phyloP scores from a whole-genome alignment of 78 protist species.

The Blattamonas nauphoetae region DNA sequence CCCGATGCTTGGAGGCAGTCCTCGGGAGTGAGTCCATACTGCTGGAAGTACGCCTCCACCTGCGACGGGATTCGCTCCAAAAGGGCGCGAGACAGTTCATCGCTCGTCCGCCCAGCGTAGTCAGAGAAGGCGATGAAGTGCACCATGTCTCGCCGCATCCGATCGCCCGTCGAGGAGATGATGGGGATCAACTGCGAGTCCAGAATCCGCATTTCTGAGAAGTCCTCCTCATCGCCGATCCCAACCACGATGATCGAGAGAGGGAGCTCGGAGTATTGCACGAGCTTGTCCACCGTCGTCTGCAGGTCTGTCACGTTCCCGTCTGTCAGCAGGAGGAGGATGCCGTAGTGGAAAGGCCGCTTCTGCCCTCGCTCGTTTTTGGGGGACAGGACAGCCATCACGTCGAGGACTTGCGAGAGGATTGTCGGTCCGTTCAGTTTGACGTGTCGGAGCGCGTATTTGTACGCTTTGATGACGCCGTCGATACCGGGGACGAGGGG shows the following conservation, averaged over 20 bases:
- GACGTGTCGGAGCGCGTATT: conserved; percentile 2
- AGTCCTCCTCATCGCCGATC: conserved; percentile 27
- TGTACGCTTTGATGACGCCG: conserved; percentile 17
- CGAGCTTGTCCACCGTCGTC: conserved; percentile 29
- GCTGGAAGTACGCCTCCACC: conserved; percentile 19
- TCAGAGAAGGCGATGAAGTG: conserved; percentile 34
- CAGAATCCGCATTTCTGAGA: conserved; percentile 22
- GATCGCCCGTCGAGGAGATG: background rate
- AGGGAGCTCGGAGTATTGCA: conserved; percentile 28
- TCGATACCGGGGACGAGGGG: conserved; percentile 12
- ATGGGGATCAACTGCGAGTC: conserved; percentile 19
- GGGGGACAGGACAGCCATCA: background rate
- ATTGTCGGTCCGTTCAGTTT: conserved; percentile 24
- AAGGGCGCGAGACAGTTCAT: conserved; percentile 23
- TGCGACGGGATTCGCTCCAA: conserved; percentile 25
- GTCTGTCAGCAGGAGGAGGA: conserved; percentile 38
- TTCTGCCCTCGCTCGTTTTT: conserved; percentile 13
- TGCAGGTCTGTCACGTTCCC: conserved; percentile 22
- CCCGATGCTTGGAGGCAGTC: no score
- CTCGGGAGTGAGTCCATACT: conserved; percentile 22
- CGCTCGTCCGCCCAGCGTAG: background rate
- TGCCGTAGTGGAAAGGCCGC: background rate
- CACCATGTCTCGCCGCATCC: conserved; percentile 18
- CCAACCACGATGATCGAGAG: conserved; percentile 41
- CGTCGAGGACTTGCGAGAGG: conserved; percentile 20